Percentiles rank a stretch among this genome's conserved stretches.
Evolutionary conservation across 2,329 filamentous ascomycete species (phyloP).

Genomic region (Pseudogymnoascus sp.): DNA sequence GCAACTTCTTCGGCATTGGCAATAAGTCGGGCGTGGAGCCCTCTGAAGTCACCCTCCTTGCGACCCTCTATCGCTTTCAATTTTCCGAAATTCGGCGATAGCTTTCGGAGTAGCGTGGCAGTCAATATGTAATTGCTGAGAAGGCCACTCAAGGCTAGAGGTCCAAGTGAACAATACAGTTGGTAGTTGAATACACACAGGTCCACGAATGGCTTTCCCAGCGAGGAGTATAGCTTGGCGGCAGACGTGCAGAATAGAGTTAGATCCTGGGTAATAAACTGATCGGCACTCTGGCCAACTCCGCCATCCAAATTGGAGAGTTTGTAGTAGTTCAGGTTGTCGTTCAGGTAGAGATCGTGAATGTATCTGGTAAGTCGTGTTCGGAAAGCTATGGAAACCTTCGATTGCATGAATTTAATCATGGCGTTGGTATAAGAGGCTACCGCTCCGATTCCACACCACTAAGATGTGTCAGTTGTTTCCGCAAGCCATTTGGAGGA

Average conservation of each 20-base stretch:
- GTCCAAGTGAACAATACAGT: slow-evolving; percentile 82
- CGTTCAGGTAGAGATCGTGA: slow-evolving; percentile 91
- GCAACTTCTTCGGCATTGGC: slow-evolving; percentile 97
- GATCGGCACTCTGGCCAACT: slow-evolving; percentile 83
- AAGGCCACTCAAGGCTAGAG: slow-evolving; percentile 76
- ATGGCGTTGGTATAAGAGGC: slow-evolving; percentile 97
- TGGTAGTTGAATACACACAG: slow-evolving; percentile 98
- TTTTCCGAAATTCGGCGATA: slow-evolving; percentile 94
- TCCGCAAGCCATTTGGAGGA: not conserved
- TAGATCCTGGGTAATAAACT: slow-evolving; percentile 95
- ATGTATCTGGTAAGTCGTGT: slow-evolving; percentile 93
- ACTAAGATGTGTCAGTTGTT: slow-evolving; percentile 37
- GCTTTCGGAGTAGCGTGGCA: slow-evolving; percentile 74
- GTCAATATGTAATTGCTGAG: slow-evolving; percentile 92
- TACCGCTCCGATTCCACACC: slow-evolving; percentile 87
- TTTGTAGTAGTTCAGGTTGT: slow-evolving; percentile 95
- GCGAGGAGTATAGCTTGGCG: slow-evolving; percentile 85
- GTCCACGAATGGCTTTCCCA: slow-evolving; percentile 98
- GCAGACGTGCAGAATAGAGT: slow-evolving; percentile 92
- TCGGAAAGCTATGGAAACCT: slow-evolving; percentile 96
- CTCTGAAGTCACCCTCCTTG: slow-evolving; percentile 90
- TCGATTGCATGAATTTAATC: slow-evolving; percentile 97
- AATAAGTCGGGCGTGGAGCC: slow-evolving; percentile 81
- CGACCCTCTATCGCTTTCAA: slow-evolving; percentile 92
- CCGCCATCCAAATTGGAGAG: slow-evolving; percentile 87